Percentiles rank a stretch among this genome's conserved stretches.
Evolutionary conservation across 78 protist genomes (phyloP).

Genomic region (Parvularia atlantis): DNA sequence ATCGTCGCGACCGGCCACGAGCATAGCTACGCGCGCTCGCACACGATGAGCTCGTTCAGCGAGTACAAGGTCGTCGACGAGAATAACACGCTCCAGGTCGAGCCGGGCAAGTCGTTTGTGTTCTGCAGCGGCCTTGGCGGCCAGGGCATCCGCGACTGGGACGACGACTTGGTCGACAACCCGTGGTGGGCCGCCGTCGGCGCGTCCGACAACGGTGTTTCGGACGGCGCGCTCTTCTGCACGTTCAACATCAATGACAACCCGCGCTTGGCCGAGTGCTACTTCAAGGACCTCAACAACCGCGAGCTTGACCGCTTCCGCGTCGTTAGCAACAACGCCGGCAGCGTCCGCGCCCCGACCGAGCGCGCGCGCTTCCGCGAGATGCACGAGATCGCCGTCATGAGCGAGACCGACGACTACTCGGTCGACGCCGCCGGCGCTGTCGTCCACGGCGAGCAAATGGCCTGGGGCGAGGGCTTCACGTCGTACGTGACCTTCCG

Average conservation of each 20-base stretch:
- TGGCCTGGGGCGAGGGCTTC: too few species aligned
- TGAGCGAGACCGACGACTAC: too few species aligned
- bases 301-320: background rate
- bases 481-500: too few species aligned
- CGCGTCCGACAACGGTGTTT: background rate
- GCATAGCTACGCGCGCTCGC: background rate
- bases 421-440: too few species aligned
- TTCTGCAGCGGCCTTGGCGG: background rate
- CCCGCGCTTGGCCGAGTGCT: background rate
- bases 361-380: too few species aligned
- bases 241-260: background rate
- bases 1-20: background rate
- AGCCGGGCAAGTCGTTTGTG: background rate
- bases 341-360: too few species aligned
- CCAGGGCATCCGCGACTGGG: background rate
- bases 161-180: background rate
- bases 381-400: too few species aligned
- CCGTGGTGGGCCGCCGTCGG: conserved; percentile 2
- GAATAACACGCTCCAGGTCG: background rate
- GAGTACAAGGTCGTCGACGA: background rate
- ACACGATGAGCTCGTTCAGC: background rate
- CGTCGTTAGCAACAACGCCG: background rate
- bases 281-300: background rate
- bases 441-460: too few species aligned
- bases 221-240: conserved; percentile 1